phyloP scores from a whole-genome alignment of 2,329 filamentous ascomycete species.

The Aspergillus ruber region DNA sequence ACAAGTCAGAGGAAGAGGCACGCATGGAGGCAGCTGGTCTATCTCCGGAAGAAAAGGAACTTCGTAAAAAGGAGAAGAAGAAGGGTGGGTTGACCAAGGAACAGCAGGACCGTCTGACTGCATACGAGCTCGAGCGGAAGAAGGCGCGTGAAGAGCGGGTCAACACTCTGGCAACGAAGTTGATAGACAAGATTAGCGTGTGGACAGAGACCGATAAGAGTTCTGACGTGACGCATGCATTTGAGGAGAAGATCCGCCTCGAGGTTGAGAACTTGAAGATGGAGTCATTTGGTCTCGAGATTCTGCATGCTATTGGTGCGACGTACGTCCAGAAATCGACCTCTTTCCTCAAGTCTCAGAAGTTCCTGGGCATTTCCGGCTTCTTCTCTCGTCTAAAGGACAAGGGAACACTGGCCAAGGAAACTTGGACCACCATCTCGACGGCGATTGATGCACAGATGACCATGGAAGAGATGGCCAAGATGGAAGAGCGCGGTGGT shows the following conservation, averaged over 20 bases:
- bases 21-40: conserved; percentile 59
- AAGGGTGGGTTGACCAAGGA: conserved; percentile 82
- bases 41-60: conserved; percentile 66
- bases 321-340: conserved; percentile 86
- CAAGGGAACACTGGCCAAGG: conserved; percentile 93
- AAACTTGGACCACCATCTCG: conserved; percentile 96
- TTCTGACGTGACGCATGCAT: conserved; percentile 74
- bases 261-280: conserved; percentile 99
- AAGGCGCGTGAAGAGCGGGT: conserved; percentile 84
- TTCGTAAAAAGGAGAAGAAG: conserved; percentile 80
- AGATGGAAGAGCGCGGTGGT: conserved; percentile 86
- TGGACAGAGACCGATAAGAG: conserved; percentile 98
- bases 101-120: conserved; percentile 83
- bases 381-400: conserved; percentile 94
- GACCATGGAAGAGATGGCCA: conserved; percentile 98
- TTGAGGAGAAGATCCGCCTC: conserved; percentile 87
- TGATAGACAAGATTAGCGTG: conserved; percentile 81
- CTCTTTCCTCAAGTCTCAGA: conserved; percentile 85
- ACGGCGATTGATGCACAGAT: conserved; percentile 95
- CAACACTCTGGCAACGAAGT: conserved; percentile 72
- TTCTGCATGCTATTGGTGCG: conserved; percentile 86
- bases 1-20: conserved; percentile 73
- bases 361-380: conserved; percentile 90
- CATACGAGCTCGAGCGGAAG: conserved; percentile 79
- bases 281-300: conserved; percentile 96